phyloP scores from a whole-genome alignment of 148 eudicot genomes.

The Nepenthes gracilis region DNA sequence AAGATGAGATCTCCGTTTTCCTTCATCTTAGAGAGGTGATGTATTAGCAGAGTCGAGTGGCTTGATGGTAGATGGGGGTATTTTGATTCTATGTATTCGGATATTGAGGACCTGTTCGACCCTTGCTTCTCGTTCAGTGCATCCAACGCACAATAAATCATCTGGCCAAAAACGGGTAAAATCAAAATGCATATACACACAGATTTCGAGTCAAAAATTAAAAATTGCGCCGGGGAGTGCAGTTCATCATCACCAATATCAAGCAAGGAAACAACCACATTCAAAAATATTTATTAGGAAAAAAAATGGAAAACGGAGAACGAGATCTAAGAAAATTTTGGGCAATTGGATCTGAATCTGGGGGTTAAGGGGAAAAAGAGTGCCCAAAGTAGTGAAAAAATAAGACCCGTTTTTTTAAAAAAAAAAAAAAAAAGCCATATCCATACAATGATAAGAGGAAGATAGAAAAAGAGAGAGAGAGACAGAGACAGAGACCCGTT shows the following conservation, averaged over 20 bases:
- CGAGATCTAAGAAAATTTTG: neutral
- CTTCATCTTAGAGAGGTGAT: conserved; percentile 34
- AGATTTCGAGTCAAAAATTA: no score
- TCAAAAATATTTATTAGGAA: neutral
- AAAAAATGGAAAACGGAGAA: neutral
- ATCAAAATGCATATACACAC: no score
- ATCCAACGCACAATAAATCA: conserved; percentile 30
- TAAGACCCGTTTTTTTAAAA: neutral
- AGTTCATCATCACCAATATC: no score
- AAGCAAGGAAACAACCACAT: neutral
- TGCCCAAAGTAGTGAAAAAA: neutral
- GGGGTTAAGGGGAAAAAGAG: no score
- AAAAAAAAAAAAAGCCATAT: neutral
- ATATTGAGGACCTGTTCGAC: conserved; percentile 37
- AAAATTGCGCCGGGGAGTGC: no score
- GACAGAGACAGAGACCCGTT: no score
- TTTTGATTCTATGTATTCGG: conserved; percentile 30
- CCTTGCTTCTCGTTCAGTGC: conserved; percentile 29
- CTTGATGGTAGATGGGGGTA: conserved; percentile 31
- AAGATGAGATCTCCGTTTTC: conserved; percentile 30
- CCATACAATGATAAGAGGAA: neutral
- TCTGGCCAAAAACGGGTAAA: conserved; percentile 8
- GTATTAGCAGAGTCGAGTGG: conserved; percentile 28
- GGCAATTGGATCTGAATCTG: neutral
- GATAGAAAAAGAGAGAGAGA: neutral